Evolutionary conservation across 2,329 filamentous ascomycete genomes (phyloP).

Genomic region (Cercospora zeae-maydis): DNA sequence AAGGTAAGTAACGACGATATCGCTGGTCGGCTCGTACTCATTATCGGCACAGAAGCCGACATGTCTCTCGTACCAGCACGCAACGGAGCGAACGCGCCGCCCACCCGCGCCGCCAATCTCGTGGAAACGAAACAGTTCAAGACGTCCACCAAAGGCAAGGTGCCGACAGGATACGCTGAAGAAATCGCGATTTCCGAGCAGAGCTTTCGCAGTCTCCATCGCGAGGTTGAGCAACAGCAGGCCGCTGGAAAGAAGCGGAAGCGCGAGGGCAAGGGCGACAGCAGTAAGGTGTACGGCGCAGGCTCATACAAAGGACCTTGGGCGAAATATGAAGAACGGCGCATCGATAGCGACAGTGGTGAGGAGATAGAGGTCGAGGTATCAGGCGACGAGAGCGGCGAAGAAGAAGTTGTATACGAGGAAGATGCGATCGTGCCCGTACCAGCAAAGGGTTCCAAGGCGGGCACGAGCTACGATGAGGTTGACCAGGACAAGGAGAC

Average conservation of each 20-base stretch:
- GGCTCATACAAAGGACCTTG: slow-evolving; percentile 91
- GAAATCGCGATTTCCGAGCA: slow-evolving; percentile 88
- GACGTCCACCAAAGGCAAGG: slow-evolving; percentile 43
- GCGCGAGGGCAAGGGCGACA: slow-evolving; percentile 80
- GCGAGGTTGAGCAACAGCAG: slow-evolving; percentile 61
- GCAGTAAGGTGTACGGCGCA: slow-evolving; percentile 78
- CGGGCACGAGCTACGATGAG: slow-evolving; percentile 53
- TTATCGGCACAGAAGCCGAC: background rate
- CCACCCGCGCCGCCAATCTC: slow-evolving; percentile 29
- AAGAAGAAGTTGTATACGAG: slow-evolving; percentile 73
- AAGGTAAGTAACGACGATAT: slow-evolving; percentile 19
- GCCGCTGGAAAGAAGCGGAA: slow-evolving; percentile 65
- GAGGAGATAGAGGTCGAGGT: slow-evolving; percentile 66
- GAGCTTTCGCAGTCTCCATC: slow-evolving; percentile 82
- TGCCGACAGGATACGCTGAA: slow-evolving; percentile 74
- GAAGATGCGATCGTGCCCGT: slow-evolving; percentile 65
- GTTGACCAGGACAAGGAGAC: slow-evolving; percentile 61
- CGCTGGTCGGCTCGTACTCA: slow-evolving; percentile 14
- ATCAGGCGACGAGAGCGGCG: slow-evolving; percentile 70
- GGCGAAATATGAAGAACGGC: slow-evolving; percentile 77
- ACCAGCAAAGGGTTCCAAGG: slow-evolving; percentile 48
- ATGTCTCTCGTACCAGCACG: slow-evolving; percentile 37
- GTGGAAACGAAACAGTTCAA: slow-evolving; percentile 28
- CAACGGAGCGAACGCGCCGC: slow-evolving; percentile 36
- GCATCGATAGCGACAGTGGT: slow-evolving; percentile 65